phyloP scores from a whole-genome alignment of 164 flowering plant species.

The Piper longum region DNA sequence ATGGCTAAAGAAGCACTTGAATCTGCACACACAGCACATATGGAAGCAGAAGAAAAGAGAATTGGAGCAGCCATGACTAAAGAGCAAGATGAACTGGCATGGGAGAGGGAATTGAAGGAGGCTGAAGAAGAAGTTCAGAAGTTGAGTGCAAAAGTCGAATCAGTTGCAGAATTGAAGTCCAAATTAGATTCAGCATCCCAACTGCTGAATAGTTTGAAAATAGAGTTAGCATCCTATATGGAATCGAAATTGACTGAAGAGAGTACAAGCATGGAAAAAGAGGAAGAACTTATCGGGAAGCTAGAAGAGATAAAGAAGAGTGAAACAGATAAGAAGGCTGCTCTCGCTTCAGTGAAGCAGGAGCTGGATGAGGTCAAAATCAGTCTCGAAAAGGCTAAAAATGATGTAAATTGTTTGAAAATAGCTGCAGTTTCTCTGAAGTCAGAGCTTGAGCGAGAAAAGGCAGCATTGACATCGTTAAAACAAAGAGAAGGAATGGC shows the following conservation, averaged over 20 bases:
- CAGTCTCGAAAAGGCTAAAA: conserved; percentile 56
- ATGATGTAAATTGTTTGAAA: conserved; percentile 52
- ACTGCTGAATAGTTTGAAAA: conserved; percentile 43
- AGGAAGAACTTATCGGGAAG: conserved; percentile 7
- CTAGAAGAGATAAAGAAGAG: conserved; percentile 13
- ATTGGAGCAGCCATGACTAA: conserved; percentile 67
- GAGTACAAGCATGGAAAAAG: conserved; percentile 7
- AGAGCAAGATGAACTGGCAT: conserved; percentile 53
- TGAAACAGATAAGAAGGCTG: conserved; percentile 35
- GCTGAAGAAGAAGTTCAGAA: conserved; percentile 69
- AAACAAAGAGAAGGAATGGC: conserved; percentile 89
- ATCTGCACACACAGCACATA: conserved; percentile 69
- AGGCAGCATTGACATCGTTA: conserved; percentile 41
- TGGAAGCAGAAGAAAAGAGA: conserved; percentile 81
- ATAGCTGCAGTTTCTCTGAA: conserved; percentile 57
- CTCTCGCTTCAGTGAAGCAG: conserved; percentile 44
- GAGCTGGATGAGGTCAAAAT: conserved; percentile 76
- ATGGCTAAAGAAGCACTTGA: conserved; percentile 64
- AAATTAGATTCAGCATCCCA: conserved; percentile 56
- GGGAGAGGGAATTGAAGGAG: conserved; percentile 72
- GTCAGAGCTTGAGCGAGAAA: conserved; percentile 59
- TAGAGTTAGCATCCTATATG: conserved; percentile 69
- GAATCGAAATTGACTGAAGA: conserved; percentile 47
- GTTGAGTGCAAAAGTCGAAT: conserved; percentile 33
- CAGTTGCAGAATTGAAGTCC: conserved; percentile 44